These are phyloP conservation scores for Cucumis hystrix DNA, from an alignment of 306 rosid species.

Conservation along the genomic window DNA sequence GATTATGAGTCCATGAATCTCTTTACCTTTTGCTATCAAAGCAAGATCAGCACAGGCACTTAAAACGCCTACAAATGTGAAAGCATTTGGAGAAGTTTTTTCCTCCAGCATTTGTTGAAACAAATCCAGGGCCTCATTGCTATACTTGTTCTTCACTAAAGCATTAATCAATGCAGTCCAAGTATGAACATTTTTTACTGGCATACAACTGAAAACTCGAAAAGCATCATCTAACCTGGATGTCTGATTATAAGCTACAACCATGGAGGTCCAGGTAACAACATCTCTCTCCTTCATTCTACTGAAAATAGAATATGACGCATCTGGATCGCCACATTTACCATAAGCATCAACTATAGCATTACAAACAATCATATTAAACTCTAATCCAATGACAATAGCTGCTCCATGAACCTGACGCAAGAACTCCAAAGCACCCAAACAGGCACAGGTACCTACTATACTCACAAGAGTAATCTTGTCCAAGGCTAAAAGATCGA, in stretches of 20 bases:
- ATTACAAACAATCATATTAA: constrained; percentile 27
- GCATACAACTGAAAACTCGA: constrained; percentile 31
- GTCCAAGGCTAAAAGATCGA: constrained; percentile 21
- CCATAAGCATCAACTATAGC: constrained; percentile 54
- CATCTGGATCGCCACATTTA: constrained; percentile 30
- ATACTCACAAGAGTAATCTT: constrained; percentile 39
- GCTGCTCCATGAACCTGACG: constrained; percentile 45
- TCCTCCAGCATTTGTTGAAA: constrained; percentile 35
- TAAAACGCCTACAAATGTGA: constrained; percentile 34
- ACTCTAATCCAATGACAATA: constrained; percentile 27
- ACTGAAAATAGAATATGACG: constrained; percentile 22
- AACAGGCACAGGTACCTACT: constrained; percentile 30
- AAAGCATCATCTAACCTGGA: constrained; percentile 32
- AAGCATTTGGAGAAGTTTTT: constrained; percentile 22
- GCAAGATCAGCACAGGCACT: constrained; percentile 44
- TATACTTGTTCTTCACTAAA: constrained; percentile 19
- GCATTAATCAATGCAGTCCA: constrained; percentile 53
- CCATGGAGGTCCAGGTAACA: constrained; percentile 50
- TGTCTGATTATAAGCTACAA: constrained; percentile 24
- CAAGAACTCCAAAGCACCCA: constrained; percentile 30
- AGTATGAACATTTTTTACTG: constrained; percentile 24
- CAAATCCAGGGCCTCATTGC: constrained; percentile 26
- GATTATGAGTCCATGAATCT: constrained; percentile 31
- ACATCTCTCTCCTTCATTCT: constrained; percentile 34
- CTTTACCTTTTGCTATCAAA: constrained; percentile 39